Percentiles rank a stretch among this genome's conserved stretches.
phyloP scores from a whole-genome alignment of 1,284 basidiomycete species.

The Hymenochaete sp. region DNA sequence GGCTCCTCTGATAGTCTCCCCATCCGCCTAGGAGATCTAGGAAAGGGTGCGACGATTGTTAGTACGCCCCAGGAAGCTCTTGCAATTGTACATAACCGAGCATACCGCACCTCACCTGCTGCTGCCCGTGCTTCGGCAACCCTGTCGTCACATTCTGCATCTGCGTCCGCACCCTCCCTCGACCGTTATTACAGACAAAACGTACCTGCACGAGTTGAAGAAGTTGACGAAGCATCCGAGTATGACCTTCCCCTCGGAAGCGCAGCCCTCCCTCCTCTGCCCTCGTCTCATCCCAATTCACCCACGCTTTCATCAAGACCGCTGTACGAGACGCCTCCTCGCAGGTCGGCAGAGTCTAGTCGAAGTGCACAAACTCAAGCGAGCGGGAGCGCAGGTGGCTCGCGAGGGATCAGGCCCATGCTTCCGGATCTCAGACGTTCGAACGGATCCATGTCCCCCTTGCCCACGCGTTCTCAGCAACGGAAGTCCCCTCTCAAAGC shows the following conservation, averaged over 20 bases:
- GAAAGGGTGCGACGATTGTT: conserved; percentile 61
- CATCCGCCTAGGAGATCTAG: conserved; percentile 36
- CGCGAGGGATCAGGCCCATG: too few relatives aligned
- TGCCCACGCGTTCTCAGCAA: too few relatives aligned
- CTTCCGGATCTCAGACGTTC: too few relatives aligned
- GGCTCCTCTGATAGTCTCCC: conserved; percentile 22
- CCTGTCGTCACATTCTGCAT: too few relatives aligned
- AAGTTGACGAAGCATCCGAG: conserved; percentile 20
- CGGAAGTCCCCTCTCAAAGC: too few relatives aligned
- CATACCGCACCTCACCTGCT: conserved; percentile 18
- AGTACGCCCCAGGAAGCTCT: conserved; percentile 70
- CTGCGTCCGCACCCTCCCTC: conserved; percentile 17
- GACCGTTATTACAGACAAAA: conserved; percentile 24
- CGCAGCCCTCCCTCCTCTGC: conserved; percentile 50
- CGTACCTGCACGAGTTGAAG: conserved; percentile 23
- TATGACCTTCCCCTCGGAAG: conserved; percentile 33
- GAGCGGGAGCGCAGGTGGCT: too few relatives aligned
- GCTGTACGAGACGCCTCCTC: too few relatives aligned
- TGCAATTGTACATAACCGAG: background rate
- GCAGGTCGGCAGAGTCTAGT: too few relatives aligned
- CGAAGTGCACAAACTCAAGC: too few relatives aligned
- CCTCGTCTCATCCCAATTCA: conserved; percentile 21
- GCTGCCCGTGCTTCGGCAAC: too few relatives aligned
- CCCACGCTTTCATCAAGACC: too few relatives aligned
- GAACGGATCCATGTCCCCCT: too few relatives aligned